phyloP scores from a whole-genome alignment of 1,284 basidiomycete genomes.

The Papiliotrema terrestris region DNA sequence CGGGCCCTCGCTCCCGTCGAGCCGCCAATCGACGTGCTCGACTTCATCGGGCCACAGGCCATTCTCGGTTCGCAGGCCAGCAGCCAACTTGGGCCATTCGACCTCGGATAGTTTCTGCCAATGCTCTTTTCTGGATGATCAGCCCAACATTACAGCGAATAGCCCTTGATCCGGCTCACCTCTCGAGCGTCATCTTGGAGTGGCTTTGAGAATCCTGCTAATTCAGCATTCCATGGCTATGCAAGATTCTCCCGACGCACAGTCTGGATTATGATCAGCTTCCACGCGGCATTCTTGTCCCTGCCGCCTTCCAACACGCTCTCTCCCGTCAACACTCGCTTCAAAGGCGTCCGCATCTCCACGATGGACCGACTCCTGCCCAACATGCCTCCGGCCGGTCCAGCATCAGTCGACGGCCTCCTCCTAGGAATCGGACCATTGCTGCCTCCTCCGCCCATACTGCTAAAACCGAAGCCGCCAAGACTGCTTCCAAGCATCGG shows the following conservation, averaged over 20 bases:
- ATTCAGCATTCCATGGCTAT: no score
- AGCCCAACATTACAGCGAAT: neutral
- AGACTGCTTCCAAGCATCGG: slow-evolving; percentile 8
- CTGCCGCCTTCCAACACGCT: slow-evolving; percentile 41
- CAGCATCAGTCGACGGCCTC: slow-evolving; percentile 27
- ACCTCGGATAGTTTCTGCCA: slow-evolving; percentile 41
- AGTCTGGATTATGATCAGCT: slow-evolving; percentile 46
- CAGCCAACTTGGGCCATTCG: slow-evolving; percentile 46
- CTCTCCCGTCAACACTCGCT: slow-evolving; percentile 44
- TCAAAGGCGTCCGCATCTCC: slow-evolving; percentile 34
- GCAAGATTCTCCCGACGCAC: no score
- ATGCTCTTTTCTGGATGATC: slow-evolving; percentile 39
- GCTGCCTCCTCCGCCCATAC: no score
- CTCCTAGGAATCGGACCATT: slow-evolving; percentile 9
- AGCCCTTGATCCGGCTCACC: slow-evolving; percentile 12
- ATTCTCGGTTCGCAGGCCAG: slow-evolving; percentile 55
- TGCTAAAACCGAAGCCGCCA: neutral
- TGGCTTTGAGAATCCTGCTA: slow-evolving; percentile 34
- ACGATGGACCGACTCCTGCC: slow-evolving; percentile 4
- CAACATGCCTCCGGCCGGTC: slow-evolving; percentile 2
- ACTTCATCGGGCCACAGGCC: slow-evolving; percentile 70
- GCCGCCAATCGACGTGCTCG: slow-evolving; percentile 59
- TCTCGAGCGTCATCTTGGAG: slow-evolving; percentile 41
- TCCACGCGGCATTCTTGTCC: slow-evolving; percentile 49
- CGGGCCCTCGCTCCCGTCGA: slow-evolving; percentile 86